Base-by-base conservation (phyloP, 495 filamentous ascomycete species). In the Trichoderma parareesei region DNA sequence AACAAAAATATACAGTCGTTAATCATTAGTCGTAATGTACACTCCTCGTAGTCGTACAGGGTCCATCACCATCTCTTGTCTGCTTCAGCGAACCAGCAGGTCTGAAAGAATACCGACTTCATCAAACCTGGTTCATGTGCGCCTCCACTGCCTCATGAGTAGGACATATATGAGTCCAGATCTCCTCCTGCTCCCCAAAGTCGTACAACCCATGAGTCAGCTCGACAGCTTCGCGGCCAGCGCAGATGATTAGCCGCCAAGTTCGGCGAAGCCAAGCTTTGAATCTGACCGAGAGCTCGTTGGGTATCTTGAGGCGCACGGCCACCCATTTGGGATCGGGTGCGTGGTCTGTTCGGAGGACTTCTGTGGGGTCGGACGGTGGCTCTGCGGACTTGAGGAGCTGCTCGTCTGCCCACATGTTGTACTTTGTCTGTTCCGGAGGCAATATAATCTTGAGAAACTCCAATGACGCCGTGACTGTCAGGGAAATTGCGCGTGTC, bases 401-500 rank as follows among this genome's bases (percentile, higher is more conserved):
- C 44, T 70, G 66, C 66, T 84, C 78, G 55, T 79, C 75, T 7
- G 71, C 69, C 66, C 78, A 76, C n/a, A 69, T 65, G 60, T 72
- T 71, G 65, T 77, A 64, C 53, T 69, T 66, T 60, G 73, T 75
- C 49, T 75, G 64, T 13, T 72, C 60, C 4, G 69, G 67, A 63
- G 73, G 76, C 63, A 82, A 73, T 33, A 81, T 78, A 37, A 74
- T 69, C 62, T 69, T 75, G 40, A 82, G 71, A 57, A 84, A 84
- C 63, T 83, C 82, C 63, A 85, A 72, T 61, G 75, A 78, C 60
- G 81, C 79, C 61, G 78, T 80, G 66, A 85, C 77, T 42, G 84
- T 86, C 14, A 87, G 73, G 69, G 84, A 79, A 38, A 86, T 76
- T 7, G 83, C 83, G 57, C 83, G 77, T 64, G 75, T 71, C 10